These are phyloP conservation scores for Emmonsia crescens DNA, from an alignment of 2,329 filamentous ascomycete species.

Conservation along the genomic window DNA sequence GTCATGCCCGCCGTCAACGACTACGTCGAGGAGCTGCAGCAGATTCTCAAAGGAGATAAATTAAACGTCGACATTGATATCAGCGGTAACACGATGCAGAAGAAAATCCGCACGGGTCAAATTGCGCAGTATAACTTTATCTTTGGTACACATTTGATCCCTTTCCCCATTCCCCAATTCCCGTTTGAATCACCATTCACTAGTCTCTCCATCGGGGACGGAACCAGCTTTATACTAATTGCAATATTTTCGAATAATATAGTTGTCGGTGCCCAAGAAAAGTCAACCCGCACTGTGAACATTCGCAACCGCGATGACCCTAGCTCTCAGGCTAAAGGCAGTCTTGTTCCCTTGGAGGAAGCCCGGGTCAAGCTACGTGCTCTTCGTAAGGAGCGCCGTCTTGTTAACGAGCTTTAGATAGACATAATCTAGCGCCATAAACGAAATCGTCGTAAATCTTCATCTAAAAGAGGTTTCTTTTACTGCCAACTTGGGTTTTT, in stretches of 20 bases:
- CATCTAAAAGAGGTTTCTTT: background rate
- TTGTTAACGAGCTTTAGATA: conserved; percentile 31
- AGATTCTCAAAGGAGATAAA: conserved; percentile 34
- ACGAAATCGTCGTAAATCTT: background rate
- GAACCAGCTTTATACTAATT: conserved; percentile 12
- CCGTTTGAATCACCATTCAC: background rate
- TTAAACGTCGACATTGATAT: conserved; percentile 40
- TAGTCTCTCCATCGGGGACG: background rate
- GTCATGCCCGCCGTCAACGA: conserved; percentile 41
- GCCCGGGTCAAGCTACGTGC: conserved; percentile 43
- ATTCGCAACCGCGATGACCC: conserved; percentile 55
- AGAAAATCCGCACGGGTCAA: conserved; percentile 42
- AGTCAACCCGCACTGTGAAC: conserved; percentile 49
- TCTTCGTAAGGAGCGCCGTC: conserved; percentile 36
- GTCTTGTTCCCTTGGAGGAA: conserved; percentile 50
- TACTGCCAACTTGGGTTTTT: background rate
- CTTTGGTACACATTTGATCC: conserved; percentile 29
- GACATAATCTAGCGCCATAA: background rate
- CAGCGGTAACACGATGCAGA: conserved; percentile 40
- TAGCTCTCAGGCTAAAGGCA: conserved; percentile 50
- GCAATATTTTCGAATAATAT: conserved; percentile 1
- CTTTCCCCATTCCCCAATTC: background rate
- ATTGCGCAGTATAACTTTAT: conserved; percentile 42
- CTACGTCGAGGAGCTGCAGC: conserved; percentile 38
- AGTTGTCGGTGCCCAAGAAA: conserved; percentile 55